Evolutionary conservation across 2,329 filamentous ascomycete genomes (phyloP), one percentile per base, ranked within the genome.

Genomic region (Aureobasidium lini): DNA sequence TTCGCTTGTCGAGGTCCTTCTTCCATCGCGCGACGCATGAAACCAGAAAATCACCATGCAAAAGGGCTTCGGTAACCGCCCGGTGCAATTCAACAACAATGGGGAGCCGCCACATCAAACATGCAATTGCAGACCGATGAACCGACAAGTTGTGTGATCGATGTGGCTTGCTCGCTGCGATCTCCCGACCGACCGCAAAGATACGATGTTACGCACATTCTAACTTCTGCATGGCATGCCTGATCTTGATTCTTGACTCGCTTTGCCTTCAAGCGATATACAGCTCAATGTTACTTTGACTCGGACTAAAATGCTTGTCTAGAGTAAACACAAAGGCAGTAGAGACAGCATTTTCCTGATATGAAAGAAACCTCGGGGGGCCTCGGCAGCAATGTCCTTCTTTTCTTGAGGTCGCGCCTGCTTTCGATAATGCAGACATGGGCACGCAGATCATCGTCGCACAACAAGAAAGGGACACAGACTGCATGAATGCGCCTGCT

Each of bases 401-500:
- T 37, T 18, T 13, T 8, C 50, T n/a, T n/a, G 15, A 2, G 16
- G 36, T 56, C 52, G 39, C 40, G 52, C 52, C 29, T 34, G 42
- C 9, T 37, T 34, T 44, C 29, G 23, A 43, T 23, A 23, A 23
- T 43, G 28, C 23, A 52, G 16, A 36, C 34, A 36, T 9, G 39
- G 50, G 18, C 28, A 53, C 6, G 18, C 49, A 31, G 11, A 36
- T 2, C 18, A 52, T 34, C 18, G 40, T 56, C 40, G 36, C 50
- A 32, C 49, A 13, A 44, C n/a, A 28, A 23, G 34, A 18, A 16
- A 9, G 5, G n/a, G n/a, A n/a, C 53, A 57, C 42, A 57, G 53
- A 47, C 53, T 57, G 53, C 53, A 57, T 29, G 42, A 6, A 47
- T 10, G 40, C 42, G 42, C 16, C 34, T 46, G 32, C 53, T 57